Evolutionary conservation across 2,329 filamentous ascomycete species (phyloP).

Genomic region (Alternaria rosae): DNA sequence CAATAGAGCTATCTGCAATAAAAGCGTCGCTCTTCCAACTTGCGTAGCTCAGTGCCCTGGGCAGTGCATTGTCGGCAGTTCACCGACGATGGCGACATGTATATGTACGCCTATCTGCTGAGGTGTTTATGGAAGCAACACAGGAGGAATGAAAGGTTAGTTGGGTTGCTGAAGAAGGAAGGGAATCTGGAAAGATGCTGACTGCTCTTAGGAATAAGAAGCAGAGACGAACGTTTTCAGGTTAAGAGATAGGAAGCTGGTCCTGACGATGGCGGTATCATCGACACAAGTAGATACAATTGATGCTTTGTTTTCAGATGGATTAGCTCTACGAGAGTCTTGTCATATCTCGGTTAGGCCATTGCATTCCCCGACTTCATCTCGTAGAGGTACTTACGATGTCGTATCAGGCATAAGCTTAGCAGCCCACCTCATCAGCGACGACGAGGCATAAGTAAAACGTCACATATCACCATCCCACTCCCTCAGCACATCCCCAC

Average conservation of each 20-base stretch:
- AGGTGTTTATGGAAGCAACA: not conserved
- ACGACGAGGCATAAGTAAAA: not conserved
- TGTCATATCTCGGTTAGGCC: not conserved
- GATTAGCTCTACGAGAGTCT: not conserved
- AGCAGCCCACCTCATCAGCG: not conserved
- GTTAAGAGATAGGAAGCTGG: not conserved
- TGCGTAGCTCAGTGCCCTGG: not conserved
- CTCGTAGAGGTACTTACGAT: not conserved
- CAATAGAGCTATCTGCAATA: not conserved
- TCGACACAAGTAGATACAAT: not conserved
- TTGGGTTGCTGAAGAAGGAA: not conserved
- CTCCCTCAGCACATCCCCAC: not conserved
- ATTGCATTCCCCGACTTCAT: not conserved
- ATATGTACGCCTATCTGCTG: not conserved
- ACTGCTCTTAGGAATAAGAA: not conserved
- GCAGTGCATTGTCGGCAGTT: not conserved
- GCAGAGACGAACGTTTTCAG: not conserved
- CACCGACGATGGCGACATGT: not conserved
- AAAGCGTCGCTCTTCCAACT: not conserved
- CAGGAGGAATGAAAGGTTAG: accelerated
- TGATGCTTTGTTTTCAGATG: not conserved
- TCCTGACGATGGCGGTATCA: not conserved
- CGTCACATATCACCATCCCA: no score
- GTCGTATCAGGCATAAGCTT: not conserved
- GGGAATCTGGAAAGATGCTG: not conserved